These are phyloP conservation scores for Neonectria sp. DNA, from an alignment of 2,329 filamentous ascomycete genomes.

Conservation along the genomic window DNA sequence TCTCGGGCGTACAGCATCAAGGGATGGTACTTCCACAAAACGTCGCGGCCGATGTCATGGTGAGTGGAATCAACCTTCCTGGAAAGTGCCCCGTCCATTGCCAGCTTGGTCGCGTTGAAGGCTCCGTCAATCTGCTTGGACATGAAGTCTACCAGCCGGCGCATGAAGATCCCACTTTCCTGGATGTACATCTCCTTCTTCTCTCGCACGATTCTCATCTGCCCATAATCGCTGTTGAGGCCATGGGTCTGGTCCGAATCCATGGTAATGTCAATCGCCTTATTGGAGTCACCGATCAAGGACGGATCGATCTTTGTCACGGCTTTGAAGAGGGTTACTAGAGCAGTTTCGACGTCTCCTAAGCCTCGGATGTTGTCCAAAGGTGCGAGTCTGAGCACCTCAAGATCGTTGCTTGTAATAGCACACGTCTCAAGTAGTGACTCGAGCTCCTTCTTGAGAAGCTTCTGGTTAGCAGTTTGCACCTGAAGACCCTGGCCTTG, in stretches of 20 bases:
- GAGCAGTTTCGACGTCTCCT: conserved; percentile 81
- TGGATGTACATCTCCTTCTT: conserved; percentile 91
- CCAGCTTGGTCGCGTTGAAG: conserved; percentile 77
- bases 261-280: conserved; percentile 59
- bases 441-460: conserved; percentile 90
- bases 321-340: conserved; percentile 90
- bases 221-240: conserved; percentile 82
- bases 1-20: conserved; percentile 91
- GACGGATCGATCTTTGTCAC: conserved; percentile 94
- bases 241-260: conserved; percentile 60
- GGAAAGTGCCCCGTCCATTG: conserved; percentile 71
- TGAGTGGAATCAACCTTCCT: conserved; percentile 80
- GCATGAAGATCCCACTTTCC: conserved; percentile 83
- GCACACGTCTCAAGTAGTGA: conserved; percentile 92
- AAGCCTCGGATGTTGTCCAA: conserved; percentile 80
- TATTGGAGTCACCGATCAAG: conserved; percentile 70
- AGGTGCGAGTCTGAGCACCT: conserved; percentile 80
- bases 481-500: conserved; percentile 98
- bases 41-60: conserved; percentile 79
- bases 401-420: conserved; percentile 82
- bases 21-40: conserved; percentile 90
- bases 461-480: conserved; percentile 96
- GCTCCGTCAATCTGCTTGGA: conserved; percentile 84
- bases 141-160: conserved; percentile 86
- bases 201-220: conserved; percentile 94